Evolutionary conservation across 108 stramenopile genomes (phyloP), one percentile per base, ranked within the genome.

Genomic region (Discostella pseudostelligera): DNA sequence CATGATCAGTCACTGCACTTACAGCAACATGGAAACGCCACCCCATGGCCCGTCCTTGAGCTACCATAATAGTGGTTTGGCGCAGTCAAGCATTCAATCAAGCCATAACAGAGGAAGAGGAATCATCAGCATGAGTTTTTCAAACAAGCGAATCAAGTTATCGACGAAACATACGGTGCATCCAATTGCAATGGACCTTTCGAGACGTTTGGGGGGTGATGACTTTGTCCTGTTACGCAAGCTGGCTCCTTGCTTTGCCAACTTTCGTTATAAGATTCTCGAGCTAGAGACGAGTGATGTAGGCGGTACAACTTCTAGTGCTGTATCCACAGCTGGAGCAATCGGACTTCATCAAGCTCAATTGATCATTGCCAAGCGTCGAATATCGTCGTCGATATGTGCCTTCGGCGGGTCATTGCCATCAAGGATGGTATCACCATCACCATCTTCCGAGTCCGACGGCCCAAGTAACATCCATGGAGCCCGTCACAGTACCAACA

Each of bases 331-430:
- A n/a, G n/a, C n/a, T n/a, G n/a, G n/a, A n/a, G n/a, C n/a, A n/a
- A n/a, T n/a, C 32, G 32, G 32, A 4, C 26, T 42, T 24, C 46
- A 47, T 8, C 59, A 74, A 7, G 39, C 25, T 5, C 73, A 74
- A 24, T 50, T 67, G 42, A 56, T 46, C 0, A 40, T 65, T 40
- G 75, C 75, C 57, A 71, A 57, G 36, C 62, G 75, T 32, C 75
- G 75, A 12, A 60, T 76, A 17, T 39, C 40, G 3, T 72, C 70
- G 4, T 65, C 70, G 16, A 43, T 76, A 24, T 76, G 75, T 54
- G 75, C 70, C 7, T 76, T 76, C 40, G 75, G 75, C 32, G 75
- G 75, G 47, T 56, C 50, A 35, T 51, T 67, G 20, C 59, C 73
- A 0, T 59, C 44, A 12, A 59, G 65, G 26, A 62, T 53, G 4